These are phyloP conservation scores for Talaromyces sp. DNA, from an alignment of 2,329 filamentous ascomycete species.

Conservation along the genomic window DNA sequence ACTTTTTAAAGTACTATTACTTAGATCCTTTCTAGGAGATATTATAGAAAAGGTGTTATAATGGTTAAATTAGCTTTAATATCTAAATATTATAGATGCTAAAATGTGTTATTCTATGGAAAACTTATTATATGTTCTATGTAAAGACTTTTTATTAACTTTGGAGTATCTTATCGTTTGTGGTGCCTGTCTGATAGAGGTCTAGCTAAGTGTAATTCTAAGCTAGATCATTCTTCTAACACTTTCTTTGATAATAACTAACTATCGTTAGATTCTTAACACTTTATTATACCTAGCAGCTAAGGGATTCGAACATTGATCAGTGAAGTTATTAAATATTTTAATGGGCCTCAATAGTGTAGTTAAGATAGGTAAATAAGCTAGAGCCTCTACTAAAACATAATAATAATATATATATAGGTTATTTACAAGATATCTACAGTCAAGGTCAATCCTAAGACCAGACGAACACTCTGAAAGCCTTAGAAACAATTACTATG, in stretches of 20 bases:
- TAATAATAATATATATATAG: conserved; percentile 6
- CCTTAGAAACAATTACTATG: conserved; percentile 23
- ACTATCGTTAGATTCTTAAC: conserved; percentile 14
- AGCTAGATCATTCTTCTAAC: conserved; percentile 11
- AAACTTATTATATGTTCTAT: conserved; percentile 3
- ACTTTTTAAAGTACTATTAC: conserved; percentile 9
- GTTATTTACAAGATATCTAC: conserved; percentile 5
- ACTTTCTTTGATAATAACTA: not conserved
- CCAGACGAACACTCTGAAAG: conserved; percentile 10
- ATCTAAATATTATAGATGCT: conserved; percentile 10
- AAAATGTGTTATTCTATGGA: conserved; percentile 5
- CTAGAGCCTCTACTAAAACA: not conserved
- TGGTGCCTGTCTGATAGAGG: conserved; percentile 7
- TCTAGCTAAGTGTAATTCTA: conserved; percentile 13
- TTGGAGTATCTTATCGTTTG: conserved; percentile 12
- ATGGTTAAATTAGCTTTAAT: conserved; percentile 4
- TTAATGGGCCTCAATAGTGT: conserved; percentile 16
- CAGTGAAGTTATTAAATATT: conserved; percentile 18
- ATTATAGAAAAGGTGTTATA: conserved; percentile 6
- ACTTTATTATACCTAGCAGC: conserved; percentile 13
- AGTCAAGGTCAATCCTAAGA: not conserved
- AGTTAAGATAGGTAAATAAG: conserved; percentile 16
- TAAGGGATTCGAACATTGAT: conserved; percentile 14
- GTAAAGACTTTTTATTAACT: conserved; percentile 10
- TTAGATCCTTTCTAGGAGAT: not conserved